These are phyloP conservation scores for Glycine soja DNA, from an alignment of 306 rosid genomes.

Conservation along the genomic window DNA sequence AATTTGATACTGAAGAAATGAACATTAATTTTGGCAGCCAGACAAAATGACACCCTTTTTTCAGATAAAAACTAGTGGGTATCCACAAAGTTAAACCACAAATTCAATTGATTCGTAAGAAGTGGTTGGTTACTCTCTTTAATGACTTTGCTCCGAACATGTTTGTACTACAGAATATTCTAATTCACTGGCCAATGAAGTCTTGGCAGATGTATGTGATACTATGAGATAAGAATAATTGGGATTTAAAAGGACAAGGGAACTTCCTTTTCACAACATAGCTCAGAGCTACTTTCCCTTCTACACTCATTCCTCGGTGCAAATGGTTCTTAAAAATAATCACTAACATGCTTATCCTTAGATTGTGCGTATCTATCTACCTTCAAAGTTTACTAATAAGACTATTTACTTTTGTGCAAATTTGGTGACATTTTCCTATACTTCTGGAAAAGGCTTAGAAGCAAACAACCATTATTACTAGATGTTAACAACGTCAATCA, in stretches of 20 bases:
- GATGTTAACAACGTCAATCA: constrained; percentile 30
- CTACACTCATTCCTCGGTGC: constrained; percentile 28
- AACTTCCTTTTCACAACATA: constrained; percentile 45
- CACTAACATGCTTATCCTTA: constrained; percentile 34
- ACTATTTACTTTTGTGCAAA: constrained; percentile 26
- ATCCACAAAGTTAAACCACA: constrained; percentile 41
- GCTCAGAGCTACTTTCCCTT: constrained; percentile 31
- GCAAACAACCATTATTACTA: constrained; percentile 20
- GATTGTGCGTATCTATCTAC: constrained; percentile 37
- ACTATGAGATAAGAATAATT: constrained; percentile 39
- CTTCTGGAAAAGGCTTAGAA: constrained; percentile 3
- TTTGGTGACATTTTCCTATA: not conserved
- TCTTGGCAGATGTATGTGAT: constrained; percentile 41
- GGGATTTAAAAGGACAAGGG: constrained; percentile 20
- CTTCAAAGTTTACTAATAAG: constrained; percentile 32
- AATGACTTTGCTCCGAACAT: constrained; percentile 21
- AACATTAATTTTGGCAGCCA: constrained; percentile 42
- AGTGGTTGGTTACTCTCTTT: constrained; percentile 47
- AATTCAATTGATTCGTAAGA: constrained; percentile 43
- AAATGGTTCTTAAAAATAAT: constrained; percentile 35
- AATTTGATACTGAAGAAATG: constrained; percentile 43
- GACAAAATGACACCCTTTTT: constrained; percentile 42
- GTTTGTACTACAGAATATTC: constrained; percentile 54
- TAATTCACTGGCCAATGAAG: constrained; percentile 45
- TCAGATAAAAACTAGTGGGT: constrained; percentile 32